Percentiles rank a stretch among this genome's conserved stretches.
phyloP scores from a whole-genome alignment of 2,329 filamentous ascomycete genomes.

The Pyrenophora teres region DNA sequence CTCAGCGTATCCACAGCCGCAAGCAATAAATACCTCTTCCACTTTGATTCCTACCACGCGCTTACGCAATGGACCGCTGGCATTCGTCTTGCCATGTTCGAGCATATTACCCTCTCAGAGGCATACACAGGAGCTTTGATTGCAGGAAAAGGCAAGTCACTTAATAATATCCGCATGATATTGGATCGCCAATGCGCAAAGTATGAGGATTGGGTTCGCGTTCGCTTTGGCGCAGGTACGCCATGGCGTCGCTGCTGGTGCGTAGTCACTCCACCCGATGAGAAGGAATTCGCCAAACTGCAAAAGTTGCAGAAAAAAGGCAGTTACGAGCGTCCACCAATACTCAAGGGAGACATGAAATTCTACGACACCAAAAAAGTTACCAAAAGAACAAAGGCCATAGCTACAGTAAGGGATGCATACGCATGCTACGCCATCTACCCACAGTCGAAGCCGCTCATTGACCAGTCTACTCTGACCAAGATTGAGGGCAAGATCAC shows the following conservation, averaged over 20 bases:
- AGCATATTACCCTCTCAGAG: conserved; percentile 90
- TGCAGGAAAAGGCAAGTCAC: conserved; percentile 84
- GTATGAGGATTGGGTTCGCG: conserved; percentile 90
- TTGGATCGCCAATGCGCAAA: conserved; percentile 79
- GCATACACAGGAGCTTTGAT: conserved; percentile 96
- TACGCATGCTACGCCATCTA: conserved; percentile 96
- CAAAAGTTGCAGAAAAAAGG: conserved; percentile 83
- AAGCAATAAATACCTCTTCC: conserved; percentile 90
- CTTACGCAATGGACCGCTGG: conserved; percentile 94
- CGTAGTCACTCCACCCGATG: conserved; percentile 87
- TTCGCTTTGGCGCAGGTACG: conserved; percentile 92
- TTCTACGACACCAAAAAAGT: conserved; percentile 93
- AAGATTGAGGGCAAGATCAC: conserved; percentile 93
- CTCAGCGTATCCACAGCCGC: conserved; percentile 94
- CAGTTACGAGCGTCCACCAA: conserved; percentile 77
- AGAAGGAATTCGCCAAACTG: conserved; percentile 85
- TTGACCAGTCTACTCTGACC: conserved; percentile 90
- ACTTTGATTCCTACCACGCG: conserved; percentile 94
- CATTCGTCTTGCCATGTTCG: conserved; percentile 91
- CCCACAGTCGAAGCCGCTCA: conserved; percentile 88
- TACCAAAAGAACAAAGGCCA: conserved; percentile 86
- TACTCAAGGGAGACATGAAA: conserved; percentile 86
- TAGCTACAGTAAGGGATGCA: conserved; percentile 88
- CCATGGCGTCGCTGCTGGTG: conserved; percentile 98
- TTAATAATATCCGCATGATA: conserved; percentile 90